Conservation (phyloP, 2,329 filamentous ascomycete species). For the Fusarium bulbicola region DNA sequence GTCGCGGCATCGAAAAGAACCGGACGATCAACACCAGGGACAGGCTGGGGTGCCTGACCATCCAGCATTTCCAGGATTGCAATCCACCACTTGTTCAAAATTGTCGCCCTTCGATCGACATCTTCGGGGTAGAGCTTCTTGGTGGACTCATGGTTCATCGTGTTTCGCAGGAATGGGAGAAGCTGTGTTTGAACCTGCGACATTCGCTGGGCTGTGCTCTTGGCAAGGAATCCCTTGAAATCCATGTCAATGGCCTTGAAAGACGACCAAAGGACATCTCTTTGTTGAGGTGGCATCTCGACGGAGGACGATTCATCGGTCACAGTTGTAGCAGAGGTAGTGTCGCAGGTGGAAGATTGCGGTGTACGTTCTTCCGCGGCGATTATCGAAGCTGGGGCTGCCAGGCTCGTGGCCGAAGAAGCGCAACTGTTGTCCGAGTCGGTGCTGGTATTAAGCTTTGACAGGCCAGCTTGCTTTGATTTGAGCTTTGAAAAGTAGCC, state of each 20-base stretch:
- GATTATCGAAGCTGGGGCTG: slow-evolving; percentile 52
- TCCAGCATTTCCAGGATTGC: slow-evolving; percentile 83
- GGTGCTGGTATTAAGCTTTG: slow-evolving; percentile 50
- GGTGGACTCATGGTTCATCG: slow-evolving; percentile 74
- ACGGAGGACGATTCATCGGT: slow-evolving; percentile 58
- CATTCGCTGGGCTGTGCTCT: slow-evolving; percentile 77
- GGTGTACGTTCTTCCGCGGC: slow-evolving; percentile 48
- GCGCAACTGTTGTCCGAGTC: slow-evolving; percentile 56
- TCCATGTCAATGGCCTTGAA: slow-evolving; percentile 65
- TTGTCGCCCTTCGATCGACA: slow-evolving; percentile 79
- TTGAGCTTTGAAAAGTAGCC: slow-evolving; percentile 62
- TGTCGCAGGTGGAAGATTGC: slow-evolving; percentile 52
- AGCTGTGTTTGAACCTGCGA: slow-evolving; percentile 76
- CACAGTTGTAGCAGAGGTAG: slow-evolving; percentile 47
- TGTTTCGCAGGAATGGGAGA: slow-evolving; percentile 79
- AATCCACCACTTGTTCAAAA: slow-evolving; percentile 92
- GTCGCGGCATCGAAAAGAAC: slow-evolving; percentile 80
- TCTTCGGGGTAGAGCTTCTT: slow-evolving; percentile 76
- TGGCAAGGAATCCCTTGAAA: slow-evolving; percentile 70
- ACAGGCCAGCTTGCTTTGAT: slow-evolving; percentile 53
- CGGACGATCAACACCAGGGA: slow-evolving; percentile 85
- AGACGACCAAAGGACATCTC: slow-evolving; percentile 64
- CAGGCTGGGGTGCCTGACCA: slow-evolving; percentile 71
- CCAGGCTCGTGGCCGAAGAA: slow-evolving; percentile 58
- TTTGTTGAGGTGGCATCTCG: slow-evolving; percentile 54